Evolutionary conservation across 1,284 basidiomycete genomes (phyloP).

Genomic region (Exobasidium cylindrosporum): DNA sequence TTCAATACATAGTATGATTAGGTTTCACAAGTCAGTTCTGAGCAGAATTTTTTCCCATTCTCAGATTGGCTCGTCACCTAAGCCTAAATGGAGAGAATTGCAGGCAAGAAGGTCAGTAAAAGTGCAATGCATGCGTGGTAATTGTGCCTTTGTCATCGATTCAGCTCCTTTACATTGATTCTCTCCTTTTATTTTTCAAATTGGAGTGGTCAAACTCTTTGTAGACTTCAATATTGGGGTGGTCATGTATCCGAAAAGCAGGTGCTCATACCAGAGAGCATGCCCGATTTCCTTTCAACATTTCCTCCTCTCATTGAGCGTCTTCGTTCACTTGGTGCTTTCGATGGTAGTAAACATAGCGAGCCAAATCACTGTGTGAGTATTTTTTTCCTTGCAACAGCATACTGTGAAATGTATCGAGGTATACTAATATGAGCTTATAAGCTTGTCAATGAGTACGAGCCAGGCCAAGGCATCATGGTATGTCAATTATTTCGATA

Average conservation of each 20-base stretch:
- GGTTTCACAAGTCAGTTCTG: neutral
- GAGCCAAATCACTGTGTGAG: slow-evolving; percentile 81
- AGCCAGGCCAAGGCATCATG: slow-evolving; percentile 79
- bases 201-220: slow-evolving; percentile 9
- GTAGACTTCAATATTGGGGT: slow-evolving; percentile 47
- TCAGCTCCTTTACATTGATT: neutral
- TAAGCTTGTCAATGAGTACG: slow-evolving; percentile 63
- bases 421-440: neutral
- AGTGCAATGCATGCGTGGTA: neutral
- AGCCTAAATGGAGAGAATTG: slow-evolving; percentile 78
- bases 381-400: no score
- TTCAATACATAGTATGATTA: slow-evolving; percentile 3
- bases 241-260: slow-evolving; percentile 66
- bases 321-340: slow-evolving; percentile 64
- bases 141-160: neutral
- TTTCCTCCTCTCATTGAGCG: slow-evolving; percentile 71
- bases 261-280: slow-evolving; percentile 63
- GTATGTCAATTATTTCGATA: no score
- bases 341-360: slow-evolving; percentile 64
- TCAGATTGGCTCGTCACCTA: slow-evolving; percentile 72
- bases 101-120: slow-evolving; percentile 67
- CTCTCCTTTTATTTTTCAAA: no score
- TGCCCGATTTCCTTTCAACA: slow-evolving; percentile 66
- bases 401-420: neutral
- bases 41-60: neutral